Evolutionary conservation across 1,139 yeast genomes (phyloP), one percentile per base, ranked within the genome.

Genomic region (Yamadazyma dendronema): DNA sequence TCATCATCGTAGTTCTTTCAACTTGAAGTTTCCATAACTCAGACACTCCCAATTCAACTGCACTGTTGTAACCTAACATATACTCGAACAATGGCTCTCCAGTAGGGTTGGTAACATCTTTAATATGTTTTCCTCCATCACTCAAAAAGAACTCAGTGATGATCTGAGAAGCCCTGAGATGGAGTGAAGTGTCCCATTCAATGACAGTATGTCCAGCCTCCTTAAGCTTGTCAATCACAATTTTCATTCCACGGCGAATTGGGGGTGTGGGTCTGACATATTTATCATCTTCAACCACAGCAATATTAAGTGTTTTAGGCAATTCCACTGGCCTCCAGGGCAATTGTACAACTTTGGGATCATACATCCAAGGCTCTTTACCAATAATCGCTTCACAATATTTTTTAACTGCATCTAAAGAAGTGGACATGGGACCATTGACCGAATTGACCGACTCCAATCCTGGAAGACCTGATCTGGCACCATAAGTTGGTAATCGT

Each of bases 121-220:
- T 50, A 28, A 61, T 61, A 47, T 68, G 63, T 17, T 56, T 53
- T 3, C 74, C 56, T 2, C 75, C 78, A 51, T 78, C 81, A 39
- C 76, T 65, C 23, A 63, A 54, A 47, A 72, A 77, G 28, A 77
- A 57, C 7, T 59, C 47, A 4, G 67, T 62, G 34, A 61, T 53
- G 13, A 73, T 58, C 14, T 70, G 58, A 11, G 67, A 57, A 10
- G 69, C 61, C 33, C 60, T 50, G 44, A 44, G 57, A 61, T 52
- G 72, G 35, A 65, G 67, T 19, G 57, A 56, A 13, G 79, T 69
- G 16, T 61, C 67, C 77, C 84, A 81, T 35, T 74, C 77, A 17
- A 82, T 74, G 30, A 82, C 68, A 40, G 74, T 77, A 47, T 77
- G 84, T 16, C 88, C 88, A 27, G 71, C 74, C 10, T 60, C 65